Evolutionary conservation across 2,329 filamentous ascomycete genomes (phyloP).

Genomic region (Diplodia corticola): DNA sequence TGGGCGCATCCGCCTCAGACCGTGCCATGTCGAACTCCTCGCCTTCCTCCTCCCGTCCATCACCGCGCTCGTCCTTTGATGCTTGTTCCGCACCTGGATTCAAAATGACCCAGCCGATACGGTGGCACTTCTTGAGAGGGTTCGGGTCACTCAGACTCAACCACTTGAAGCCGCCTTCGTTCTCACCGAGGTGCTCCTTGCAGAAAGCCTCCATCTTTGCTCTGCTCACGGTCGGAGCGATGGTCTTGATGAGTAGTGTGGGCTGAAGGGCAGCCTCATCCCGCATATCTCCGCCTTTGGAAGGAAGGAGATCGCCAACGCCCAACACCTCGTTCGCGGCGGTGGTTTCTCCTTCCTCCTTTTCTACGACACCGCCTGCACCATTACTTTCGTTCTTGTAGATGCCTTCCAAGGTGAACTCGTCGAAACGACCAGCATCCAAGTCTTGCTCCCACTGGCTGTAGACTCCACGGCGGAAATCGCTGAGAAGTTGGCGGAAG

Average conservation of each 20-base stretch:
- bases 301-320: constrained; percentile 85
- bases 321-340: constrained; percentile 90
- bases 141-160: constrained; percentile 95
- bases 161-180: constrained; percentile 91
- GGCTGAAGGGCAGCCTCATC: constrained; percentile 88
- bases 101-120: constrained; percentile 98
- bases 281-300: constrained; percentile 78
- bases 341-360: constrained; percentile 92
- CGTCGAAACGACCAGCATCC: constrained; percentile 82
- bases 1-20: constrained; percentile 34
- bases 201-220: constrained; percentile 92
- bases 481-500: constrained; percentile 73
- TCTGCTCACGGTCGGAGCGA: constrained; percentile 92
- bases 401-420: constrained; percentile 90
- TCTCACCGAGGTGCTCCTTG: constrained; percentile 89
- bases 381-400: constrained; percentile 92
- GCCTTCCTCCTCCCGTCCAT: constrained; percentile 68
- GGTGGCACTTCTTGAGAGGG: constrained; percentile 92
- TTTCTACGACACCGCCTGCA: constrained; percentile 80
- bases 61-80: constrained; percentile 67
- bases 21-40: constrained; percentile 46
- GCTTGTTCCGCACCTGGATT: constrained; percentile 72
- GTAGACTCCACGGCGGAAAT: constrained; percentile 77
- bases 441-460: constrained; percentile 88
- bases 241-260: constrained; percentile 94